Percentiles rank a stretch among this genome's conserved stretches.
Evolutionary conservation across 2,329 filamentous ascomycete genomes (phyloP).

Genomic region (Pyrenochaeta sp.): DNA sequence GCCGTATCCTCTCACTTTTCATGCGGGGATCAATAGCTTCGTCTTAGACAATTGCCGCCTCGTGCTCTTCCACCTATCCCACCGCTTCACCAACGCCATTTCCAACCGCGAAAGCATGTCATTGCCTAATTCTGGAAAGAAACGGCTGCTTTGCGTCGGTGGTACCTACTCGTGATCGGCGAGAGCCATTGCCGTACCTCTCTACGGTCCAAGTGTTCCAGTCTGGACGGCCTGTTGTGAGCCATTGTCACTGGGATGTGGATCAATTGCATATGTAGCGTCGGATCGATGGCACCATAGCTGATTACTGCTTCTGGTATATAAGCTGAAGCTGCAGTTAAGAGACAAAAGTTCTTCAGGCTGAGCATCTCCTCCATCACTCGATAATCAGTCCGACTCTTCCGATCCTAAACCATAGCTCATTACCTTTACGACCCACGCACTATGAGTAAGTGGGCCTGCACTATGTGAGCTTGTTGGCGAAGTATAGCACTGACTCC

Average conservation of each 20-base stretch:
- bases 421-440: not conserved
- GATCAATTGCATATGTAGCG: not conserved
- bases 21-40: slow-evolving; percentile 6
- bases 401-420: not conserved
- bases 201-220: not conserved
- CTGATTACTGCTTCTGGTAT: not conserved
- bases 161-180: not conserved
- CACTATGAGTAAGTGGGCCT: not conserved
- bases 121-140: slow-evolving; percentile 2
- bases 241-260: not conserved
- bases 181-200: not conserved
- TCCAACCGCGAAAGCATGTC: not conserved
- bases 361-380: not conserved
- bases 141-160: not conserved
- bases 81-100: not conserved
- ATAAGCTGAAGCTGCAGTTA: slow-evolving; percentile 1
- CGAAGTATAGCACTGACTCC: not conserved
- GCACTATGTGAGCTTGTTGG: not conserved
- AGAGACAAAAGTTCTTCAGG: not conserved
- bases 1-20: not conserved
- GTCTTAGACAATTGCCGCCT: not conserved
- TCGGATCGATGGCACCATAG: not conserved
- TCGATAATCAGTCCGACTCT: not conserved
- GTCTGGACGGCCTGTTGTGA: not conserved
- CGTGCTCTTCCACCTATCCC: not conserved